These are phyloP conservation scores for Diplosphaera chodatii DNA, from an alignment of 139 green algal species.

Conservation along the genomic window DNA sequence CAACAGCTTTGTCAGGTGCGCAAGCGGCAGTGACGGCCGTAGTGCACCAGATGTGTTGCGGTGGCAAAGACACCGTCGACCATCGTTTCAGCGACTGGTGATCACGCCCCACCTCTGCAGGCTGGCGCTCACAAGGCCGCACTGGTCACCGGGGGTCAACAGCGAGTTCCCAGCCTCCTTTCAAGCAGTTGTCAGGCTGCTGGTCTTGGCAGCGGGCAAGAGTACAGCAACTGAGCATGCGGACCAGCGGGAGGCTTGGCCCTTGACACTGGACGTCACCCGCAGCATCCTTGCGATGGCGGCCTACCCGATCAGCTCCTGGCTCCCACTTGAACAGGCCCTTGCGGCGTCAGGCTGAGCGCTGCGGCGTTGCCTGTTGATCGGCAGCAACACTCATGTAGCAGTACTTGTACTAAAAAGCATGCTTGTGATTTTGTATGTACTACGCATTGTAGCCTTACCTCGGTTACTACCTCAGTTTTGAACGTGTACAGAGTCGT, in stretches of 20 bases:
- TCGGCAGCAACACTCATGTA: too few relatives aligned
- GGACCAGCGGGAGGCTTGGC: neutral
- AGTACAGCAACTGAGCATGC: neutral
- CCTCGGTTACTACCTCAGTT: too few relatives aligned
- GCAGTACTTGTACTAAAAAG: too few relatives aligned
- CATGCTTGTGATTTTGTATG: too few relatives aligned
- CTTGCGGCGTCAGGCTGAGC: neutral
- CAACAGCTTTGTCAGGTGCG: neutral
- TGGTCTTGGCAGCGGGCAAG: neutral
- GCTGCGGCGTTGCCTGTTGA: too few relatives aligned
- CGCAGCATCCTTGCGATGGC: neutral
- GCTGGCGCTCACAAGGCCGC: slow-evolving; percentile 5
- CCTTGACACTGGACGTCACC: neutral
- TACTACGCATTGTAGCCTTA: too few relatives aligned
- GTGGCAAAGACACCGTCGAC: too few relatives aligned
- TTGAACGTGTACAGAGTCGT: too few relatives aligned
- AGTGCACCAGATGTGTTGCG: too few relatives aligned
- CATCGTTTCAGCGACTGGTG: too few relatives aligned
- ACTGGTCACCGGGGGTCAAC: neutral
- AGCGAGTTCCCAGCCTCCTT: slow-evolving; percentile 1
- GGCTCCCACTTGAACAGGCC: neutral
- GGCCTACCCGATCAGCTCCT: slow-evolving; percentile 13
- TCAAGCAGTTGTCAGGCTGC: neutral
- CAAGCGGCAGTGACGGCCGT: too few relatives aligned
- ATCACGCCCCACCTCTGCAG: neutral